Evolutionary conservation across 495 filamentous ascomycete genomes (phyloP).

Genomic region (Staphylotrichum tortipilum): DNA sequence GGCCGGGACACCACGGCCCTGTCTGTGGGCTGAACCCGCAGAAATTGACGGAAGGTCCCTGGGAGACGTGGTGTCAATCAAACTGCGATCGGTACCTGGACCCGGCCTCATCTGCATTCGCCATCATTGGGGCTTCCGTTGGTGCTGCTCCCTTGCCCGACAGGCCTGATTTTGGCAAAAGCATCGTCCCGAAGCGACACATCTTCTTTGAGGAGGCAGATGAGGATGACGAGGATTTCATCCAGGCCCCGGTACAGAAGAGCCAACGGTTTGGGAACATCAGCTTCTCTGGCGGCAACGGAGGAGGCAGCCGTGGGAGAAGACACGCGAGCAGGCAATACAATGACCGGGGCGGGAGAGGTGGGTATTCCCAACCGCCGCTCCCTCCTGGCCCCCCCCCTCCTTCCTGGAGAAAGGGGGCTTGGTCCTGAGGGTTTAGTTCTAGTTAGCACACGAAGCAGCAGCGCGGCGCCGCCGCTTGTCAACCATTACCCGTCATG

Average conservation of each 20-base stretch:
- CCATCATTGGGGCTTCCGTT: constrained; percentile 17
- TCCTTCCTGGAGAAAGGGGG: constrained; percentile 1
- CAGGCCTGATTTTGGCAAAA: constrained; percentile 30
- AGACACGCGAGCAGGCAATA: background rate
- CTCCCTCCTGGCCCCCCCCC: constrained; percentile 18
- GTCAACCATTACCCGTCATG: too few relatives aligned
- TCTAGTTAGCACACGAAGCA: too few relatives aligned
- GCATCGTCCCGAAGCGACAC: constrained; percentile 29
- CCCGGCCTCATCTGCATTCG: constrained; percentile 18
- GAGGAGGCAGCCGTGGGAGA: background rate
- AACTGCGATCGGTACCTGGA: constrained; percentile 32
- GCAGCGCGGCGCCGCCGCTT: too few relatives aligned
- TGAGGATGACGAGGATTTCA: constrained; percentile 35
- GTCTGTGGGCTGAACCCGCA: constrained; percentile 24
- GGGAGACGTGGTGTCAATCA: constrained; percentile 28
- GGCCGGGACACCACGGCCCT: constrained; percentile 28
- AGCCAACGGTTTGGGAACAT: constrained; percentile 20
- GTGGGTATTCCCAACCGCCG: constrained; percentile 6
- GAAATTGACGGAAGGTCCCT: constrained; percentile 4
- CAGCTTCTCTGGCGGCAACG: constrained; percentile 19
- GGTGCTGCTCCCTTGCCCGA: background rate
- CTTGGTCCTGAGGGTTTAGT: too few relatives aligned
- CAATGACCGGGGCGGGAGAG: background rate
- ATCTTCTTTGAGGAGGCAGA: constrained; percentile 33
- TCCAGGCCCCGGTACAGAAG: constrained; percentile 28